phyloP scores from a whole-genome alignment of 495 filamentous ascomycete genomes.

The Letharia lupina region DNA sequence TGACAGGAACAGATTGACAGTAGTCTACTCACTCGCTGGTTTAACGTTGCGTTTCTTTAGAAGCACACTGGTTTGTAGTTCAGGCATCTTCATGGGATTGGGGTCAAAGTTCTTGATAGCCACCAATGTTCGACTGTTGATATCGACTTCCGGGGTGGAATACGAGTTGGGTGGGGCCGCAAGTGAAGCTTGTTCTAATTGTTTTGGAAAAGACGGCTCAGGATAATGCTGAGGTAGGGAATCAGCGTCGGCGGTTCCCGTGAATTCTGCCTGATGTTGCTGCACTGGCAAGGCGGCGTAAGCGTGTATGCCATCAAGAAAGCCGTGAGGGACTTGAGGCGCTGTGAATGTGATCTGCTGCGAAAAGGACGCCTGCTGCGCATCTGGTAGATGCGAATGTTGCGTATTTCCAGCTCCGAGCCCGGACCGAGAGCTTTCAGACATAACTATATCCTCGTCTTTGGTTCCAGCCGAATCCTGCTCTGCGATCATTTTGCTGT shows the following conservation, averaged over 20 bases:
- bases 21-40: slow-evolving; percentile 38
- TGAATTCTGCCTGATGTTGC: slow-evolving; percentile 15
- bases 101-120: slow-evolving; percentile 50
- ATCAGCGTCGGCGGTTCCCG: slow-evolving; percentile 14
- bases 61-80: slow-evolving; percentile 40
- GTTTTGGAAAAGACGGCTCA: slow-evolving; percentile 1
- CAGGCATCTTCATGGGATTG: slow-evolving; percentile 27
- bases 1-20: background rate
- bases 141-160: slow-evolving; percentile 38
- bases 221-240: slow-evolving; percentile 5
- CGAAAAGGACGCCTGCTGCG: slow-evolving; percentile 2
- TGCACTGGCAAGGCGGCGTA: slow-evolving; percentile 28
- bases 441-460: background rate
- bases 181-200: slow-evolving; percentile 1
- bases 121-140: slow-evolving; percentile 44
- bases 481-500: background rate
- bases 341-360: slow-evolving; percentile 16
- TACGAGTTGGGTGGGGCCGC: slow-evolving; percentile 22
- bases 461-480: background rate
- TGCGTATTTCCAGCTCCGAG: background rate
- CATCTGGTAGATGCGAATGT: background rate
- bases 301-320: slow-evolving; percentile 31
- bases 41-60: slow-evolving; percentile 50
- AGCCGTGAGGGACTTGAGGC: slow-evolving; percentile 21
- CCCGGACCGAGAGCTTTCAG: background rate